Evolutionary conservation across 2,329 filamentous ascomycete species (phyloP).

Genomic region (Phialemoniopsis sp.): DNA sequence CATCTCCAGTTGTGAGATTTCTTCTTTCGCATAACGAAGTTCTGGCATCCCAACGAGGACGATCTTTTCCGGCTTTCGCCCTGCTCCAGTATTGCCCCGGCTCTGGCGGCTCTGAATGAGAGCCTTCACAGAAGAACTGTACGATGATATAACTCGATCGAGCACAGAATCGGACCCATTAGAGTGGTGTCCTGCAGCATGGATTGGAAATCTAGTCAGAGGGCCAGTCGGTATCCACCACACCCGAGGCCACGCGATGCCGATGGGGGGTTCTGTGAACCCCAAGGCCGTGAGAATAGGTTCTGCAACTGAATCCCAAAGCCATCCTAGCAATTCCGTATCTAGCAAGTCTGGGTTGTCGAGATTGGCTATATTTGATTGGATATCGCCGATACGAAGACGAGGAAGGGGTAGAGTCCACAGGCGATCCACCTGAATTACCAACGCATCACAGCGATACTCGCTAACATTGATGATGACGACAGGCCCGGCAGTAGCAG

Average conservation of each 20-base stretch:
- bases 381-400: too few species aligned
- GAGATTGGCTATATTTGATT: too few species aligned
- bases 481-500: too few species aligned
- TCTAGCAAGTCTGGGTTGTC: too few species aligned
- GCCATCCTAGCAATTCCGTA: constrained; percentile 4
- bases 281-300: constrained; percentile 1
- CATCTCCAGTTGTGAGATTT: too few species aligned
- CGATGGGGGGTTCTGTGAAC: background rate
- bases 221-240: constrained; percentile 6
- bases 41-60: constrained; percentile 23
- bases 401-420: too few species aligned
- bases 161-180: background rate
- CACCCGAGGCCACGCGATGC: background rate
- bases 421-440: too few species aligned
- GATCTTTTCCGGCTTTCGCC: constrained; percentile 6
- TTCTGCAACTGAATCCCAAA: constrained; percentile 2
- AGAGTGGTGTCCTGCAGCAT: constrained; percentile 4
- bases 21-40: background rate
- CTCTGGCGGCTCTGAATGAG: constrained; percentile 6
- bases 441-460: too few species aligned
- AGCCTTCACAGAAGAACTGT: constrained; percentile 4
- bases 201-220: constrained; percentile 3
- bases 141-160: constrained; percentile 7
- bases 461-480: too few species aligned
- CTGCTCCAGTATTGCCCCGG: background rate